Evolutionary conservation across 352 stramenopile species (phyloP), one percentile per base, ranked within the genome.

Genomic region (Phytophthora foliorum): DNA sequence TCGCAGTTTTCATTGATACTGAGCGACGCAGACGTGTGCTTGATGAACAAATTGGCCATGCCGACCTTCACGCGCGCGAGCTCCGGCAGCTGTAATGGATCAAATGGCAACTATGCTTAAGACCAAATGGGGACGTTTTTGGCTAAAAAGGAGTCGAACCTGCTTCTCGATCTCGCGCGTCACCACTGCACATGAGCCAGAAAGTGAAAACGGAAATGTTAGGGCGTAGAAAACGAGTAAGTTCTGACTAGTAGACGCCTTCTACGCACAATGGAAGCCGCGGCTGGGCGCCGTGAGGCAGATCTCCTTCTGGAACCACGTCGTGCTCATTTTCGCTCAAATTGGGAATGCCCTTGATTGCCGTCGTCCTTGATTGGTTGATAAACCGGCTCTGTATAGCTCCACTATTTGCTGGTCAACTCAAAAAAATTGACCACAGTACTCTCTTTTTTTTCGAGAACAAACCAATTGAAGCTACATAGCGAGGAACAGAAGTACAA

Each of bases 1-100:
- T 98, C 94, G 38, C 93, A 97, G 81, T 99, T 99, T 70, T 99
- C 96, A 77, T 98, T 98, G 69, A 99, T 95, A 68, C 94, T 98
- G 57, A 99, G 84, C 75, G 86, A 97, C 5, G 96, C 96, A n/a
- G 90, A 98, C 29, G 96, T 99, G 77, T 99, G 96, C 72, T 98
- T 97, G 63, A 99, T 97, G 59, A 99, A 99, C 38, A 99, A 70
- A 66, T 98, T 98, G 36, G 88, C 91, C 88, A 98, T 95, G 17
- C 96, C 96, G 39, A 99, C 87, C 60, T 97, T 97, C 52, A 98
- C 93, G 48, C 80, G 75, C 52, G 75, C 60, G 25, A 95, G 57
- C 69, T 95, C 88, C 3, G 86, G 88, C 11, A 95, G 21, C 65
- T 72, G 16, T 24, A 55, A 50, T 56, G 31, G 13, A 3, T 3